A percentile compares a stretch with the other conserved stretches of the same genome.
Evolutionary conservation across 768 basidiomycete genomes (phyloP).

Genomic region (Russula sp.): DNA sequence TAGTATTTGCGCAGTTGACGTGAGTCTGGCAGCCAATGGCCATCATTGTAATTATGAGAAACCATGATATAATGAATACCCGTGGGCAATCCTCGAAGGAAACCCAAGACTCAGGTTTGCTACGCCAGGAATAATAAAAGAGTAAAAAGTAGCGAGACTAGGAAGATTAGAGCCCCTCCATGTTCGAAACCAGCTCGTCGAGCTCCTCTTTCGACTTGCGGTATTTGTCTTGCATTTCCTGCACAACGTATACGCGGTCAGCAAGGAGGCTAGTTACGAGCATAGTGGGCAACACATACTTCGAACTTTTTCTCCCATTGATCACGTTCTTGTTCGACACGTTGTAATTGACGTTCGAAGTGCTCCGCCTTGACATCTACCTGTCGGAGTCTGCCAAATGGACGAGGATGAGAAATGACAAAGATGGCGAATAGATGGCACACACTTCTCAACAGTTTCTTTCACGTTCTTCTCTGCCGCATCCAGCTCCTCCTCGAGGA

Average conservation of each 20-base stretch:
- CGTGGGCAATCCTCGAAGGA: not conserved
- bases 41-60: not conserved
- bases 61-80: not conserved
- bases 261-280: not conserved
- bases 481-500: conserved; percentile 95
- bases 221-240: conserved; percentile 74
- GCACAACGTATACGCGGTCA: conserved; percentile 21
- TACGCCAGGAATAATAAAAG: not conserved
- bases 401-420: not conserved
- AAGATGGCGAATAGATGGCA: conserved; percentile 22
- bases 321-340: conserved; percentile 88
- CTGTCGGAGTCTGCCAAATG: conserved; percentile 67
- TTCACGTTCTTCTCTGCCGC: conserved; percentile 93
- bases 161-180: conserved; percentile 42
- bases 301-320: conserved; percentile 92
- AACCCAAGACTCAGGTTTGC: not conserved
- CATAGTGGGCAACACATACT: conserved; percentile 40
- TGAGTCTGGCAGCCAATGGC: not conserved
- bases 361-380: conserved; percentile 99
- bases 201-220: conserved; percentile 70
- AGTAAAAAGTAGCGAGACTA: not conserved
- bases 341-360: conserved; percentile 86
- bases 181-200: conserved; percentile 70
- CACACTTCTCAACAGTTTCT: conserved; percentile 94
- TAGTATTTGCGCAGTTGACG: not conserved